Base-by-base conservation (phyloP, 495 filamentous ascomycete genomes). In the Aspergillus cristatus region DNA sequence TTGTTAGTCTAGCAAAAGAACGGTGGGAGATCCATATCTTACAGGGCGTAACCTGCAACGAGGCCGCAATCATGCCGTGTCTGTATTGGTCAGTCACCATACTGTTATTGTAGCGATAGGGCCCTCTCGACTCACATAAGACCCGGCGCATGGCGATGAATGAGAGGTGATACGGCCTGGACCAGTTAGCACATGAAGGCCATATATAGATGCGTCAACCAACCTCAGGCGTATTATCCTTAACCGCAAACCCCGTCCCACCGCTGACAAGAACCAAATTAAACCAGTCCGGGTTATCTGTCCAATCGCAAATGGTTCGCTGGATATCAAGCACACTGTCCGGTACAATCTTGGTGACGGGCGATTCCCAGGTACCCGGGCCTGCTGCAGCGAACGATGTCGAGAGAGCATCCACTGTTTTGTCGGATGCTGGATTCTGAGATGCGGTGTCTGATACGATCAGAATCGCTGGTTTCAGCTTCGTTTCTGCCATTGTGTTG, bases 361-460 rank as follows among this genome's bases (percentile, higher is more conserved):
- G 60, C 7, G 82, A 67, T 31, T 76, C 65, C 88, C 90, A 97
- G 54, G 71, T 69, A 14, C 62, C 69, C 7, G 58, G 62, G 30
- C 78, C 80, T 41, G 81, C 75, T 8, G 64, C 55, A 20, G 70
- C 59, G 51, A 97, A 84, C 17, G 84, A 73, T 18, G 81, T 67
- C 5, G 72, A 65, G 14, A 97, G 71, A 12, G 72, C 65, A 17
- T 65, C 64, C 10, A 74, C 71, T 13, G 83, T 77, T 38, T 73
- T 70, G 63, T 98, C 91, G 2, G 86, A 78, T 13, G 81, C 76
- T 0, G 88, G 81, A 62, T 94, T 82, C 48, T 77, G 65, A 16
- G 78, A 78, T 24, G 91, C 91, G n/a, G 93, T 97, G 35, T 94
- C 91, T 1, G 91, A 97, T 30, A 98, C 74, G 49, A 97, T 74